These are phyloP conservation scores for Ophiostoma sp. DNA, from an alignment of 2,329 filamentous ascomycete species.

Conservation along the genomic window DNA sequence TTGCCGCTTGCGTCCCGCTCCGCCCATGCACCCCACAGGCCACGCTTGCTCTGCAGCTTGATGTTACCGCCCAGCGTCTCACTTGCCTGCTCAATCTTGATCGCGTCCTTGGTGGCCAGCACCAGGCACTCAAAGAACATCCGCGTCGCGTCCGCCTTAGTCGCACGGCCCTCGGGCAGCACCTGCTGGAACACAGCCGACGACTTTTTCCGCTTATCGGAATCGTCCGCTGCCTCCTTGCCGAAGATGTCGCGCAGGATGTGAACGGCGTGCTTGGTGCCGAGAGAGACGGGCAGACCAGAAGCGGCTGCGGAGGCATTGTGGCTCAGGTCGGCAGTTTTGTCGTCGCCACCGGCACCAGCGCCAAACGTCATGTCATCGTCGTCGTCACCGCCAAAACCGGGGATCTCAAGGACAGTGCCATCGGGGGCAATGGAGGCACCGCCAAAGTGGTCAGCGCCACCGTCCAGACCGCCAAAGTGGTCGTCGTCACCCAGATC, in stretches of 20 bases:
- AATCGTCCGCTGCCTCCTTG: slow-evolving; percentile 64
- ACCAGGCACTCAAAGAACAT: slow-evolving; percentile 99
- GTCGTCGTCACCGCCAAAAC: slow-evolving; percentile 49
- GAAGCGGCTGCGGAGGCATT: slow-evolving; percentile 79
- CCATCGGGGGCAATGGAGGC: slow-evolving; percentile 58
- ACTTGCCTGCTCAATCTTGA: slow-evolving; percentile 88
- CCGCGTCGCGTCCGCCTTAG: slow-evolving; percentile 89
- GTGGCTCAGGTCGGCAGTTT: slow-evolving; percentile 25
- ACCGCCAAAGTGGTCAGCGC: slow-evolving; percentile 53
- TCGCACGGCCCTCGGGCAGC: slow-evolving; percentile 77
- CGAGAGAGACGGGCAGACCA: slow-evolving; percentile 81
- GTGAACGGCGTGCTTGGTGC: slow-evolving; percentile 94
- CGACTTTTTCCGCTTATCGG: slow-evolving; percentile 71
- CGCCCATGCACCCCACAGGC: slow-evolving; percentile 97
- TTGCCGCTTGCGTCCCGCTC: slow-evolving; percentile 70
- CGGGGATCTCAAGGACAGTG: slow-evolving; percentile 64
- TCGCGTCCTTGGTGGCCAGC: slow-evolving; percentile 93
- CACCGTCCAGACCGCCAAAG: slow-evolving; percentile 42
- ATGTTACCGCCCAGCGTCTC: slow-evolving; percentile 74
- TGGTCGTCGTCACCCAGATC: slow-evolving; percentile 65
- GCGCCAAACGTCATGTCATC: slow-evolving; percentile 37
- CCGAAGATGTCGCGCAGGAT: slow-evolving; percentile 88
- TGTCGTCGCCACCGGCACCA: slow-evolving; percentile 40
- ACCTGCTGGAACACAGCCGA: slow-evolving; percentile 89
- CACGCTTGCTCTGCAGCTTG: slow-evolving; percentile 83